Percentiles rank a stretch among this genome's conserved stretches.
phyloP scores from a whole-genome alignment of 1,139 yeast genomes.

The Geotrichum restrictum region DNA sequence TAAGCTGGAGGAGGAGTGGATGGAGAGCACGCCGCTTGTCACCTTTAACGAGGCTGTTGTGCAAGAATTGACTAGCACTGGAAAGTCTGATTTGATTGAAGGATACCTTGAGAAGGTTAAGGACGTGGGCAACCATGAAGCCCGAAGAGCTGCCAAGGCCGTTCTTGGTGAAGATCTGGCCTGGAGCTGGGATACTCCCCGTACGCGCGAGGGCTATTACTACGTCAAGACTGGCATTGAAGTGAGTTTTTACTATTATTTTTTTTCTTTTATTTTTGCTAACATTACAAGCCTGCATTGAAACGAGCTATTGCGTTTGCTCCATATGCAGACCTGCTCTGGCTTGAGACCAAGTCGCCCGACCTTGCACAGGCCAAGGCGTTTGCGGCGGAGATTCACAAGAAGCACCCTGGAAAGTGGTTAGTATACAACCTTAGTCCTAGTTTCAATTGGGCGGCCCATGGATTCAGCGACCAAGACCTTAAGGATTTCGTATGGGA shows the following conservation, averaged over 20 bases:
- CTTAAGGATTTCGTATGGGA: slow-evolving; percentile 52
- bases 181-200: slow-evolving; percentile 58
- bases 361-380: slow-evolving; percentile 49
- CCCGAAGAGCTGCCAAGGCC: slow-evolving; percentile 38
- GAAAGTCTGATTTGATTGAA: slow-evolving; percentile 38
- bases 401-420: slow-evolving; percentile 50
- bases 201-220: slow-evolving; percentile 56
- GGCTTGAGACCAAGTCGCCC: slow-evolving; percentile 60
- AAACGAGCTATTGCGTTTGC: slow-evolving; percentile 52
- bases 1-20: slow-evolving; percentile 47
- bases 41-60: slow-evolving; percentile 52
- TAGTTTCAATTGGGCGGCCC: slow-evolving; percentile 55
- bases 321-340: slow-evolving; percentile 54
- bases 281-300: slow-evolving; percentile 41
- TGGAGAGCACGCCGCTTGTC: slow-evolving; percentile 40
- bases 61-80: slow-evolving; percentile 33
- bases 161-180: slow-evolving; percentile 37
- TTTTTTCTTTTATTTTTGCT: background rate
- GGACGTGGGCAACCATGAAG: slow-evolving; percentile 38
- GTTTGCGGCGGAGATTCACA: slow-evolving; percentile 48
- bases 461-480: slow-evolving; percentile 49
- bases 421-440: slow-evolving; percentile 58
- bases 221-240: slow-evolving; percentile 50
- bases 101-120: slow-evolving; percentile 32
- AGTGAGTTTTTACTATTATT: slow-evolving; percentile 3